Conservation (phyloP, 2,329 filamentous ascomycete genomes). For the Aspergillus pseudoglaucus region DNA sequence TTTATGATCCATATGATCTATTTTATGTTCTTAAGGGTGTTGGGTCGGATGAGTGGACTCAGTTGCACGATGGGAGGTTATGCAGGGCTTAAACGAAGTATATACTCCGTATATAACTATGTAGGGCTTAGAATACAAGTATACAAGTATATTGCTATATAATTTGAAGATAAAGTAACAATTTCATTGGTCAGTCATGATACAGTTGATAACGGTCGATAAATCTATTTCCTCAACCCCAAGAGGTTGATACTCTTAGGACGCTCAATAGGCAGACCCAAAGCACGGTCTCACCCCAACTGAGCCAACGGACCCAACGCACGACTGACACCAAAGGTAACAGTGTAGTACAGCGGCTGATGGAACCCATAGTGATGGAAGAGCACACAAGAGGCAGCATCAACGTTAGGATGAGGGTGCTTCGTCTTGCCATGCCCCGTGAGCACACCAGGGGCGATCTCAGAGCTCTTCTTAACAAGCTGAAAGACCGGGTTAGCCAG, state of each 20-base stretch:
- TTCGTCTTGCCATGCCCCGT: constrained; percentile 97
- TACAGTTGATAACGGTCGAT: too few relatives aligned
- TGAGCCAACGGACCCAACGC: constrained; percentile 84
- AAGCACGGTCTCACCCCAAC: constrained; percentile 88
- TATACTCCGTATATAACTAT: not conserved
- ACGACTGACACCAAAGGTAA: constrained; percentile 61
- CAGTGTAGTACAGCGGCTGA: constrained; percentile 90
- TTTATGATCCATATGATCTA: constrained; percentile 36
- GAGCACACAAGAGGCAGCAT: constrained; percentile 84
- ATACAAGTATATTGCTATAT: not conserved
- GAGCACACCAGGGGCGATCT: constrained; percentile 85
- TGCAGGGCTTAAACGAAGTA: constrained; percentile 20
- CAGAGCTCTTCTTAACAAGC: constrained; percentile 87
- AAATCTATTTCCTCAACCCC: constrained; percentile 61
- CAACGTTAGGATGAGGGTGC: constrained; percentile 96
- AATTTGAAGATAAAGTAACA: not conserved
- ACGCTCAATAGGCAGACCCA: constrained; percentile 91
- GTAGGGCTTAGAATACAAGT: too few relatives aligned
- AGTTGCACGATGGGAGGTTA: constrained; percentile 32
- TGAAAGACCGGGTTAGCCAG: constrained; percentile 83
- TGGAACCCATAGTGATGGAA: constrained; percentile 99
- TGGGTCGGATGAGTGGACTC: constrained; percentile 46
- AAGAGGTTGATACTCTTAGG: constrained; percentile 95
- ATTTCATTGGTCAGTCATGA: not conserved
- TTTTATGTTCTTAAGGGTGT: constrained; percentile 41